phyloP scores from a whole-genome alignment of 2,329 filamentous ascomycete species.

The Podosphaera xanthii region DNA sequence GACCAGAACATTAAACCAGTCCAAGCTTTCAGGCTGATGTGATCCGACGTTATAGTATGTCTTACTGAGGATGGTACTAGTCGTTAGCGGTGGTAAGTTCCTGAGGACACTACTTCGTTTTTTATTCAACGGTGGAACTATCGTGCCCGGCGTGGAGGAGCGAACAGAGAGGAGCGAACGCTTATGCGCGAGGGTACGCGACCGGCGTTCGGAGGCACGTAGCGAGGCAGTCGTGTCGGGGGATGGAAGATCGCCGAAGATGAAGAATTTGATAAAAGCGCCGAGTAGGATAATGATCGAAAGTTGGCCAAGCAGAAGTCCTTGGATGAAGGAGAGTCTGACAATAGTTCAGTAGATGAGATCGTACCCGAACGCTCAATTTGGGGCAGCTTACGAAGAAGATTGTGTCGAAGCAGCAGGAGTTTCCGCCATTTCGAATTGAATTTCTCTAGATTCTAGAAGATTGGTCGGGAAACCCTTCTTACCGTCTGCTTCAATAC shows the following conservation, averaged over 20 bases:
- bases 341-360: neutral
- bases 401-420: conserved; percentile 15
- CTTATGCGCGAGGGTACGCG: conserved; percentile 53
- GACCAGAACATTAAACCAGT: conserved; percentile 97
- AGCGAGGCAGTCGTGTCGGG: conserved; percentile 57
- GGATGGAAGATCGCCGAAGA: conserved; percentile 82
- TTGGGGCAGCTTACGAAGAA: conserved; percentile 8
- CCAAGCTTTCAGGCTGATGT: conserved; percentile 86
- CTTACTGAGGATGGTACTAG: conserved; percentile 84
- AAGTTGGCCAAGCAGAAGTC: conserved; percentile 78
- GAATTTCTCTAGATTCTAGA: too few species aligned
- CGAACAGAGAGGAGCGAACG: conserved; percentile 45
- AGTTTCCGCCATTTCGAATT: neutral
- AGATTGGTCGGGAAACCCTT: too few species aligned
- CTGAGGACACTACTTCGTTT: conserved; percentile 53
- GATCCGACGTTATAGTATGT: conserved; percentile 94
- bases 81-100: conserved; percentile 54
- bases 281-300: conserved; percentile 79
- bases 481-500: too few species aligned
- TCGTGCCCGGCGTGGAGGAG: conserved; percentile 11
- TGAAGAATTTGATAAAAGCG: conserved; percentile 98
- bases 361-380: conserved; percentile 13
- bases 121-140: conserved; percentile 24
- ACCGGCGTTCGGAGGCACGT: conserved; percentile 50
- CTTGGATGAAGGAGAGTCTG: conserved; percentile 79